Evolutionary conservation across 129 eudicot species (phyloP).

Genomic region (Cynara cardunculus): DNA sequence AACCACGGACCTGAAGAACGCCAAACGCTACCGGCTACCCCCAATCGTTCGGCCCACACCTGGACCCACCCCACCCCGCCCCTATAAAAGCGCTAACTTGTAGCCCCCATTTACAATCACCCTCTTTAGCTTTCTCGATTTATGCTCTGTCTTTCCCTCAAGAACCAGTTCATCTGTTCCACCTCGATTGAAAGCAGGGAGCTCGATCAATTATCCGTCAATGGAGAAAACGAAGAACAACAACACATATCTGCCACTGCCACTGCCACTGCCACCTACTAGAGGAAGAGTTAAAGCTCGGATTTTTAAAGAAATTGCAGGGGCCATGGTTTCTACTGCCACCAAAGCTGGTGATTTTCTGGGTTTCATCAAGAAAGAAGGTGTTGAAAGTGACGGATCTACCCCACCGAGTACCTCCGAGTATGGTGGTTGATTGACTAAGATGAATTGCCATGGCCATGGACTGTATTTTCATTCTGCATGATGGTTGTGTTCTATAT

Average conservation of each 20-base stretch:
- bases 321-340: not conserved
- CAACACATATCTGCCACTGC: not conserved
- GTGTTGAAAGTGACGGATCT: slow-evolving; percentile 11
- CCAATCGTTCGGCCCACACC: too few relatives aligned
- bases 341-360: not conserved
- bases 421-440: not conserved
- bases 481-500: not conserved
- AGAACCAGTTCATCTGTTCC: too few relatives aligned
- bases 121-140: not conserved
- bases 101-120: not conserved
- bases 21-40: too few relatives aligned
- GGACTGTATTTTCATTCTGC: not conserved
- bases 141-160: not conserved
- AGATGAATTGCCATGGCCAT: not conserved
- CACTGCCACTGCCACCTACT: not conserved
- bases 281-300: slow-evolving; percentile 17
- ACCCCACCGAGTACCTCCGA: not conserved
- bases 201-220: not conserved
- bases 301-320: slow-evolving; percentile 10
- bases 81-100: not conserved
- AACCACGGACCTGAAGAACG: too few relatives aligned
- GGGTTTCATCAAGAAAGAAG: slow-evolving; percentile 22
- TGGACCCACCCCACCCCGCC: not conserved
- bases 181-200: not conserved
- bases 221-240: not conserved